Evolutionary conservation across 768 basidiomycete genomes (phyloP).

Genomic region (Kondoa malvinella): DNA sequence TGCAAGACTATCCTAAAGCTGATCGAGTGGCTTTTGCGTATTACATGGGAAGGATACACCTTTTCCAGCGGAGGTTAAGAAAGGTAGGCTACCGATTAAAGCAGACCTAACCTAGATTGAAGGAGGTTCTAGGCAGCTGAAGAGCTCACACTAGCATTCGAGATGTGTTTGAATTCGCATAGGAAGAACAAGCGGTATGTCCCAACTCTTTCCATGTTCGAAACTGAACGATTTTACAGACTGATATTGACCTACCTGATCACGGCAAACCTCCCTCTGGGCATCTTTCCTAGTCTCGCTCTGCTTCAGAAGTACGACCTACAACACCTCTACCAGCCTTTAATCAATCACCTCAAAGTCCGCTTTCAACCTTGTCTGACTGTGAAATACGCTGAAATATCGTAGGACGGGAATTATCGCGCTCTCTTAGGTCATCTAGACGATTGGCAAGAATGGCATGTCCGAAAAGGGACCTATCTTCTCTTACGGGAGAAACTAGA

Average conservation of each 20-base stretch:
- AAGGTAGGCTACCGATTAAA: slow-evolving; percentile 13
- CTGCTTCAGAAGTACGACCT: slow-evolving; percentile 21
- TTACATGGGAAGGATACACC: slow-evolving; percentile 24
- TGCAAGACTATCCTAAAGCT: slow-evolving; percentile 20
- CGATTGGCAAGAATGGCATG: slow-evolving; percentile 15
- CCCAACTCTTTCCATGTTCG: background rate
- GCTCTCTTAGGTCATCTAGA: slow-evolving; percentile 11
- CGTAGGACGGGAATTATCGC: slow-evolving; percentile 22
- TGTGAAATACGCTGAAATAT: background rate
- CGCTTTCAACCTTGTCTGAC: background rate
- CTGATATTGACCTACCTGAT: slow-evolving; percentile 25
- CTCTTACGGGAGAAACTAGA: slow-evolving; percentile 27
- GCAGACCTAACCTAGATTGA: too few species aligned
- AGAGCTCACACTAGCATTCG: slow-evolving; percentile 20
- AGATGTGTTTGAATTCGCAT: slow-evolving; percentile 8
- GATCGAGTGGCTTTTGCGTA: slow-evolving; percentile 24
- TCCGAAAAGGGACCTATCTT: slow-evolving; percentile 21
- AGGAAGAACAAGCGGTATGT: slow-evolving; percentile 21
- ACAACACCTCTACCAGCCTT: slow-evolving; percentile 7
- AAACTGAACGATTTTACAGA: background rate
- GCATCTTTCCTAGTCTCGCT: slow-evolving; percentile 17
- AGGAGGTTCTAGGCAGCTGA: slow-evolving; percentile 8
- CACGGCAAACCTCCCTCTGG: slow-evolving; percentile 21
- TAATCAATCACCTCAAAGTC: slow-evolving; percentile 19
- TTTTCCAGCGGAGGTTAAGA: slow-evolving; percentile 24